phyloP scores from a whole-genome alignment of 768 basidiomycete genomes.

The Phlegmacium glaucopus region DNA sequence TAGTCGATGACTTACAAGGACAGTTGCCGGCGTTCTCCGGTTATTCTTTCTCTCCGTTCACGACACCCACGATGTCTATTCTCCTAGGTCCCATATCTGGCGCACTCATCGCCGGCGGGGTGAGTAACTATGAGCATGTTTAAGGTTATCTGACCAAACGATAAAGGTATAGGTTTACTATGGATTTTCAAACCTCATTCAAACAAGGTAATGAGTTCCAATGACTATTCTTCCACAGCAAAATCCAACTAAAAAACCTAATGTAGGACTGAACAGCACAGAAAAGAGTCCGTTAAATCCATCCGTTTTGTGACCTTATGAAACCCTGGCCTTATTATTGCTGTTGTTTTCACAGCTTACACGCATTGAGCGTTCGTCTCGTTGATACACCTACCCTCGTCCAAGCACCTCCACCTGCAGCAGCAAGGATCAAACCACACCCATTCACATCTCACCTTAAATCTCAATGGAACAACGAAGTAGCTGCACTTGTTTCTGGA shows the following conservation, averaged over 20 bases:
- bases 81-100: slow-evolving; percentile 67
- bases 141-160: neutral
- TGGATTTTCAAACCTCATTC: slow-evolving; percentile 65
- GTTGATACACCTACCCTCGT: slow-evolving; percentile 43
- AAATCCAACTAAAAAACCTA: no score
- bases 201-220: slow-evolving; percentile 40
- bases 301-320: neutral
- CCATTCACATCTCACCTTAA: slow-evolving; percentile 48
- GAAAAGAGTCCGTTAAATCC: slow-evolving; percentile 44
- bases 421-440: slow-evolving; percentile 43
- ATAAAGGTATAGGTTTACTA: slow-evolving; percentile 54
- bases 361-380: slow-evolving; percentile 47
- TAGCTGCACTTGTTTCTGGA: slow-evolving; percentile 42
- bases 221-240: slow-evolving; percentile 1
- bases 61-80: slow-evolving; percentile 45
- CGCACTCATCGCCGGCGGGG: slow-evolving; percentile 65
- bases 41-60: neutral
- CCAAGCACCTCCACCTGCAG: slow-evolving; percentile 52
- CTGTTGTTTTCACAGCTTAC: slow-evolving; percentile 36
- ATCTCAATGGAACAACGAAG: slow-evolving; percentile 56
- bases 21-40: neutral
- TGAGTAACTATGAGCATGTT: slow-evolving; percentile 25
- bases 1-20: no score
- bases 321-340: neutral
- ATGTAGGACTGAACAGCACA: slow-evolving; percentile 51